These are phyloP conservation scores for Erigeron philadelphicus DNA, from an alignment of 140 eudicot genomes.

Conservation along the genomic window DNA sequence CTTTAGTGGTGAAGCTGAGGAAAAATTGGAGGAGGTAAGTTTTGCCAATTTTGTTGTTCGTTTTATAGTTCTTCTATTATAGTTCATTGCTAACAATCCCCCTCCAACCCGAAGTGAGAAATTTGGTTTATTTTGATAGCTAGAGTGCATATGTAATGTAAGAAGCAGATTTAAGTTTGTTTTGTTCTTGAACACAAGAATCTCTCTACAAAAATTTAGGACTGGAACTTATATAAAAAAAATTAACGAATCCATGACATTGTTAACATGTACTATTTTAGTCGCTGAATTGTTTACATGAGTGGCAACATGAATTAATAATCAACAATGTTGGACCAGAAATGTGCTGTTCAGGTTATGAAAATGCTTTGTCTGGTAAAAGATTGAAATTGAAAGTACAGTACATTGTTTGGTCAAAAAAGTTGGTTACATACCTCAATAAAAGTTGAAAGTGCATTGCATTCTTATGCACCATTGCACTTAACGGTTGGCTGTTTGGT, in stretches of 20 bases:
- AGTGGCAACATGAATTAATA: not conserved
- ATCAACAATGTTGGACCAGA: not conserved
- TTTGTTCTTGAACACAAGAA: conserved; percentile 10
- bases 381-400: not conserved
- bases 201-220: not conserved
- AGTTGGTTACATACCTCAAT: not conserved
- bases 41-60: conserved; percentile 1
- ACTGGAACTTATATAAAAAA: not conserved
- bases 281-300: not conserved
- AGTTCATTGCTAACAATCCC: not conserved
- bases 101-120: not conserved
- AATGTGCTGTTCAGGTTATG: not conserved
- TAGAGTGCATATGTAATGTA: too few relatives aligned
- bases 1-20: conserved; percentile 81
- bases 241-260: not conserved
- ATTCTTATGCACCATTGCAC: not conserved
- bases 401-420: not conserved
- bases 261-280: not conserved
- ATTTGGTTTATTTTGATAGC: not conserved
- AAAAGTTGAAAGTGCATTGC: not conserved
- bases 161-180: not conserved
- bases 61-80: not conserved
- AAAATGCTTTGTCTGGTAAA: not conserved
- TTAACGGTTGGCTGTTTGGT: not conserved
- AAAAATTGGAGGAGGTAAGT: conserved; percentile 84